Conservation (phyloP, 1,284 basidiomycete species). For the Pholiota adiposa region DNA sequence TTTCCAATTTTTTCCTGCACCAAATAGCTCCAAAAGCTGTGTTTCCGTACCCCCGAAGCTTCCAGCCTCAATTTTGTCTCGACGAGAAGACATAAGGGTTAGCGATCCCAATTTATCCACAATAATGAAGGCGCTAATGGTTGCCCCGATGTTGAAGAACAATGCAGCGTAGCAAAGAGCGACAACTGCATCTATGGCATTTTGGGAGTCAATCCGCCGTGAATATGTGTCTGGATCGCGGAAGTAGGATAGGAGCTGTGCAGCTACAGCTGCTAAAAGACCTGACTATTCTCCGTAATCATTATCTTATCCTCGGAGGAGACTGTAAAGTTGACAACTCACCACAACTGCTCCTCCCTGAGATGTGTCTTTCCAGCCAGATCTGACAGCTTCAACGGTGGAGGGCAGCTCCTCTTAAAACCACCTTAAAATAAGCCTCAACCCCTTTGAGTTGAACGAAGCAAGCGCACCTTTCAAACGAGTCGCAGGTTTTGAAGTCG, state of each 20-base stretch:
- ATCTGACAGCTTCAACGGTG: slow-evolving; percentile 14
- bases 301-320: neutral
- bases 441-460: no score
- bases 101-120: slow-evolving; percentile 19
- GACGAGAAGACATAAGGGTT: neutral
- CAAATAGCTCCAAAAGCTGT: neutral
- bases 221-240: slow-evolving; percentile 1
- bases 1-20: neutral
- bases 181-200: slow-evolving; percentile 9
- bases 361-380: slow-evolving; percentile 19
- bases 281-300: slow-evolving; percentile 13
- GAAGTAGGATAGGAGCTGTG: slow-evolving; percentile 19
- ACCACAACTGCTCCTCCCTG: slow-evolving; percentile 21
- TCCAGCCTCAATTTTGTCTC: neutral
- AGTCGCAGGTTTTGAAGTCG: neutral
- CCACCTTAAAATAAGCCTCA: no score
- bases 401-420: slow-evolving; percentile 9
- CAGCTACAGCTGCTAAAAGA: slow-evolving; percentile 15
- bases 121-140: slow-evolving; percentile 21
- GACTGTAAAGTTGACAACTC: neutral
- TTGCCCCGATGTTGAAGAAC: slow-evolving; percentile 22
- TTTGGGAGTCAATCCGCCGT: neutral
- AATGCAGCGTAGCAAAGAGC: slow-evolving; percentile 19
- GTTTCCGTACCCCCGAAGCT: neutral
- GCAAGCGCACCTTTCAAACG: neutral